Conservation (phyloP, 2,329 filamentous ascomycete genomes). For the Xylaria sp. region DNA sequence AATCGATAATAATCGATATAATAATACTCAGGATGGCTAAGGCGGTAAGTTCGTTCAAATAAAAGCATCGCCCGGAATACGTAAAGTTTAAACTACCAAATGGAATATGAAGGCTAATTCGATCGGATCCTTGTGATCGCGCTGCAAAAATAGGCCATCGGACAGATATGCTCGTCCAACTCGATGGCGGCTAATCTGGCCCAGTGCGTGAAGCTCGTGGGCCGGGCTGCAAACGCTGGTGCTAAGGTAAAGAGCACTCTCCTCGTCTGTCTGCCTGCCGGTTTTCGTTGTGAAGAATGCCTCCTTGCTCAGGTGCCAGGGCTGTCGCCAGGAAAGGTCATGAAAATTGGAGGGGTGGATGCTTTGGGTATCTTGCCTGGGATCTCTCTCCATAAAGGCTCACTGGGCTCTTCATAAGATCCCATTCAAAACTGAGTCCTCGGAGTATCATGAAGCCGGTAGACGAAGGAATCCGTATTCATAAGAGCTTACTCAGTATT, state of each 20-base stretch:
- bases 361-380: neutral
- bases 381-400: neutral
- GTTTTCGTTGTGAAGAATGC: neutral
- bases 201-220: constrained; percentile 78
- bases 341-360: neutral
- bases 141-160: constrained; percentile 86
- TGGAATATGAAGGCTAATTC: constrained; percentile 1
- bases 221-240: constrained; percentile 77
- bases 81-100: neutral
- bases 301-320: too few species aligned
- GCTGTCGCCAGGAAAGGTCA: neutral
- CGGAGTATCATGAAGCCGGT: neutral
- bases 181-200: constrained; percentile 81
- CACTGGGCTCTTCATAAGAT: neutral
- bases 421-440: neutral
- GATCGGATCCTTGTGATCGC: neutral
- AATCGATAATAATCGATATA: too few species aligned
- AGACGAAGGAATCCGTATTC: neutral
- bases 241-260: constrained; percentile 70
- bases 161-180: constrained; percentile 87
- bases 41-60: constrained; percentile 37
- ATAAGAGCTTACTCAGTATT: neutral
- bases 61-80: neutral
- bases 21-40: constrained; percentile 40
- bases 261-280: neutral